Evolutionary conservation across 768 basidiomycete species (phyloP), one percentile per base, ranked within the genome.

Genomic region (Trametes maxima): DNA sequence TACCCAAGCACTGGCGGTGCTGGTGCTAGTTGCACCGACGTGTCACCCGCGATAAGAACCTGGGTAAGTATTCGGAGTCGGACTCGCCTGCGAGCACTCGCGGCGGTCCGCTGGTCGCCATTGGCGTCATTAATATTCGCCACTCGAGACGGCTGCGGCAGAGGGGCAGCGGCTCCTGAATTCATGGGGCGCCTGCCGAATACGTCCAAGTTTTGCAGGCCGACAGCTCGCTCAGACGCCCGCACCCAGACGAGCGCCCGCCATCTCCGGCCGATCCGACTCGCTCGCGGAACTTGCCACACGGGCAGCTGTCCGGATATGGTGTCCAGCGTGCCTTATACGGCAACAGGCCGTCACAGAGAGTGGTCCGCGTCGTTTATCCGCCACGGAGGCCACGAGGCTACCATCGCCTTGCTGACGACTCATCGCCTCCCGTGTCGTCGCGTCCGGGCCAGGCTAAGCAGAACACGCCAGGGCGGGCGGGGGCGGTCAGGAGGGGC

Each of bases 331-430:
- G 52, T 54, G 43, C 44, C 59, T 22, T 17, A 44, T 40, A 47
- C 36, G 45, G 52, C 24, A 33, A 52, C 6, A 4, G 13, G 58
- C 42, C 42, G 44, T n/a, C 24, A 21, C 45, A 47, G 10, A 45
- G 43, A 40, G 35, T 44, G 55, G 35, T 13, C 47, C 59, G 42
- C 35, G 55, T 39, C 12, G 52, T 53, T 63, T 63, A 63, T 25
- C 56, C 57, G 57, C 25, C 10, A 28, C 33, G 37, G 49, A 14
- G 42, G 54, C 35, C 61, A 62, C 56, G 61, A 62, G 61, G 61
- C 61, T 62, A 57, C 53, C 61, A 46, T 39, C 50, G 57, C 50
- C 10, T 39, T 37, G 22, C 51, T 50, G 43, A 40, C 6, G 22
- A 39, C 14, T 37, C 16, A 33, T 39, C 42, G 35, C 45, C 17